Evolutionary conservation across 2,329 filamentous ascomycete genomes (phyloP).

Genomic region (Alternaria infectoria): DNA sequence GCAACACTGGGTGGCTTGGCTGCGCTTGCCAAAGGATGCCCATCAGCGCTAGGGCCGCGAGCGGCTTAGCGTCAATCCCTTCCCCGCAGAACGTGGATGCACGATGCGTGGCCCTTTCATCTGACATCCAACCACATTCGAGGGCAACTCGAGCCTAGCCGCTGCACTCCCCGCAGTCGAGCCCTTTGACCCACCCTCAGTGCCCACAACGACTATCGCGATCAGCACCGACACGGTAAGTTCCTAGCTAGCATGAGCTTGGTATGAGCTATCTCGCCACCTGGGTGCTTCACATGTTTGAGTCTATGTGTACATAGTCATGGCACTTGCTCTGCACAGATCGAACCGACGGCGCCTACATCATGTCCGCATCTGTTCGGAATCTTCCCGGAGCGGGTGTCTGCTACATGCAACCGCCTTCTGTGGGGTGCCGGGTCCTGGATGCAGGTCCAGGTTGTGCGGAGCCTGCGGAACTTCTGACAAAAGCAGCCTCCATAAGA

Average conservation of each 20-base stretch:
- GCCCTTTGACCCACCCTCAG: conserved; percentile 25
- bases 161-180: conserved; percentile 25
- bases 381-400: not conserved
- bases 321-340: conserved; percentile 2
- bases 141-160: conserved; percentile 15
- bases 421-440: not conserved
- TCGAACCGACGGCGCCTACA: not conserved
- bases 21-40: conserved; percentile 15
- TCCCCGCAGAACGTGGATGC: conserved; percentile 46
- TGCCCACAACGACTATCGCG: conserved; percentile 26
- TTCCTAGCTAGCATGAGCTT: conserved; percentile 25
- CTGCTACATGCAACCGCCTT: not conserved
- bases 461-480: conserved; percentile 15
- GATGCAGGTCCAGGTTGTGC: not conserved
- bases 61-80: conserved; percentile 26
- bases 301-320: conserved; percentile 9
- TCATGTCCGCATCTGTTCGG: not conserved
- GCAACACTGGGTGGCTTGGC: conserved; percentile 17
- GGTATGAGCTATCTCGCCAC: conserved; percentile 20
- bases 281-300: conserved; percentile 10
- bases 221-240: conserved; percentile 21
- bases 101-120: conserved; percentile 10
- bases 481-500: conserved; percentile 8
- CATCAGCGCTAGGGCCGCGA: conserved; percentile 19
- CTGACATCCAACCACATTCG: conserved; percentile 17